Evolutionary conservation across 257 asterid genomes (phyloP), one percentile per base, ranked within the genome.

Genomic region (Solanum arcanum): DNA sequence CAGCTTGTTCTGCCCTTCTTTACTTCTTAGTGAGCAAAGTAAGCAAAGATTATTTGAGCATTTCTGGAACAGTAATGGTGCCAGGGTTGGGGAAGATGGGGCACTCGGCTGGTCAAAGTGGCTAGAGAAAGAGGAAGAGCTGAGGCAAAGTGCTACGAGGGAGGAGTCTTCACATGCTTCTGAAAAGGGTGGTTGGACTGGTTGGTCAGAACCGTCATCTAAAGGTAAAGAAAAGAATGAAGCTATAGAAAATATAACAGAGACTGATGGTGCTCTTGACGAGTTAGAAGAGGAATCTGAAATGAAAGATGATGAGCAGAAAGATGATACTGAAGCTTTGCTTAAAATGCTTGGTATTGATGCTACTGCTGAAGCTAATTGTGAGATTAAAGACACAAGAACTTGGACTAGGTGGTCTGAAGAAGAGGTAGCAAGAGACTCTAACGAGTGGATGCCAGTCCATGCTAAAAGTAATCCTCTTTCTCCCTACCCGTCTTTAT

Each of bases 181-280:
- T 86, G 99, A 95, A 41, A 96, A 94, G 88, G 98, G 99, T 88
- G 98, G 99, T 73, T 97, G 99, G 99, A 91, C 97, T 29, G 99
- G 99, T 88, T 97, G 99, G 99, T 95, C 94, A 84, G 93, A 96
- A 87, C 96, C 95, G 37, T 86, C 85, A 52, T 91, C 97, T 13
- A 90, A 93, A 88, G 89, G 84, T 52, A 89, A 91, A 88, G 98
- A 93, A 82, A 86, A 37, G 56, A 84, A 60, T 70, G 96, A 90
- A 87, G 72, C 86, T 56, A 72, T 89, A 60, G 96, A 90, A 84
- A 90, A 82, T 88, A 70, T 88, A 88, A 44, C 78, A 72, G 90
- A 91, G 60, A 86, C 25, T 76, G 93, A 92, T 87, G 70, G 88
- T 90, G 91, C 62, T 86, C 89, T 83, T 86, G 94, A 91, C 87